Percentiles rank a stretch among this genome's conserved stretches.
Conservation (phyloP, 345 rosid species). For the Hirschfeldia incana region DNA sequence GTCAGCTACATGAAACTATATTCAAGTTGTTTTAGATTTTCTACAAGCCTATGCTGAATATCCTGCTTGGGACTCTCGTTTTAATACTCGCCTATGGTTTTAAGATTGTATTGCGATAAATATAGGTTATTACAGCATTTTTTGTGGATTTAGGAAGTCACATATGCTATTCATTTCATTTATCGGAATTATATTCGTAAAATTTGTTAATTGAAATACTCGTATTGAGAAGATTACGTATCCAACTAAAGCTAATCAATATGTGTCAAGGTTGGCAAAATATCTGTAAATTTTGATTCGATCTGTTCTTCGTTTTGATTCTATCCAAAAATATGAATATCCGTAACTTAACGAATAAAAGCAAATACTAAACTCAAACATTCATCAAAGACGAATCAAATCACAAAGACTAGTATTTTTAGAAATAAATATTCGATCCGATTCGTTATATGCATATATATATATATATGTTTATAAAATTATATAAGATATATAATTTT, state of each 20-base stretch:
- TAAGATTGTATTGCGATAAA: not conserved
- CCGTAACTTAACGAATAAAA: no score
- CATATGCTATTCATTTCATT: not conserved
- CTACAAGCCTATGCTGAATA: not conserved
- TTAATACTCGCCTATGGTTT: not conserved
- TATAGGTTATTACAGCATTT: not conserved
- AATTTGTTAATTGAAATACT: not conserved
- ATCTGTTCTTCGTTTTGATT: no score
- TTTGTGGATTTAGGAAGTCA: not conserved
- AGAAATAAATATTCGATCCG: no score
- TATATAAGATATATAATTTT: no score
- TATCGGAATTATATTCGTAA: not conserved
- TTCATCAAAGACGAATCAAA: no score
- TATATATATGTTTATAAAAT: no score
- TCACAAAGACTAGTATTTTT: no score
- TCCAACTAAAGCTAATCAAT: not conserved
- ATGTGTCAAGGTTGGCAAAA: not conserved
- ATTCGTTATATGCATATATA: no score
- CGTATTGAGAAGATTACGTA: not conserved
- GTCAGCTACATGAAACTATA: constrained; percentile 20
- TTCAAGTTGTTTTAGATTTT: constrained; percentile 2
- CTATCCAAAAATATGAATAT: no score
- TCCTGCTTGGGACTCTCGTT: not conserved
- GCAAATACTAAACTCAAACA: no score
- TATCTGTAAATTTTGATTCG: no score